These are phyloP conservation scores for Gonium pectorale DNA, from an alignment of 139 green algal species.

Conservation along the genomic window DNA sequence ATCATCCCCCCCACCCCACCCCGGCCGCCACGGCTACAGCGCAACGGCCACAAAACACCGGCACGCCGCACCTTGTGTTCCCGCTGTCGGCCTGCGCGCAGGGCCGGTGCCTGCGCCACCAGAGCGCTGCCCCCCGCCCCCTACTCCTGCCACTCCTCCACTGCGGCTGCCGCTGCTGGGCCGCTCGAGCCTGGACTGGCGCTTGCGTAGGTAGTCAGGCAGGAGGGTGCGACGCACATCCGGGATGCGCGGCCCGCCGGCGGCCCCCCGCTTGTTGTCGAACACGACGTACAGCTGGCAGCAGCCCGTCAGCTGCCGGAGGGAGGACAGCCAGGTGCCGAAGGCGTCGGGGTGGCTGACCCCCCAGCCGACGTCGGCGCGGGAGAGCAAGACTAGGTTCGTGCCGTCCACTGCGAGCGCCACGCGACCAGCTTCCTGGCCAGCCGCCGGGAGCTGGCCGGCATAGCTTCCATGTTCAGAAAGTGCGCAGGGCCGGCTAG, in stretches of 20 bases:
- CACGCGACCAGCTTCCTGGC: no score
- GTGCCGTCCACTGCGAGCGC: constrained; percentile 42
- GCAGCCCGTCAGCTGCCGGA: neutral
- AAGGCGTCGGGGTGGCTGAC: neutral
- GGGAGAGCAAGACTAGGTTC: neutral
- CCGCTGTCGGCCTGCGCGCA: no score
- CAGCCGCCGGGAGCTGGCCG: no score
- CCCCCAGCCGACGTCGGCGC: neutral
- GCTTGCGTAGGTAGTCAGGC: neutral
- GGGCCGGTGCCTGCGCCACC: no score
- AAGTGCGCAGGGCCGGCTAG: no score
- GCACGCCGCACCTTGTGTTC: no score
- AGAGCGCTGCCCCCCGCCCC: no score
- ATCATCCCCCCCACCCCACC: no score
- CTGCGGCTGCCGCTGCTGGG: neutral
- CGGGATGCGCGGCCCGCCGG: neutral
- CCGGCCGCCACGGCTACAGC: no score
- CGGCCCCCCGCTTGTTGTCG: constrained; percentile 25
- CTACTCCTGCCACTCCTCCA: no score
- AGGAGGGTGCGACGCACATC: neutral
- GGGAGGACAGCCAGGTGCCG: neutral
- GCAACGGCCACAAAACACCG: no score
- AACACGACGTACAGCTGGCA: constrained; percentile 30
- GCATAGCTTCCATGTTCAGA: no score
- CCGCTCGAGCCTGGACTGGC: neutral